Evolutionary conservation across 1,284 basidiomycete species (phyloP).

Genomic region (Rhodotorula sp.): DNA sequence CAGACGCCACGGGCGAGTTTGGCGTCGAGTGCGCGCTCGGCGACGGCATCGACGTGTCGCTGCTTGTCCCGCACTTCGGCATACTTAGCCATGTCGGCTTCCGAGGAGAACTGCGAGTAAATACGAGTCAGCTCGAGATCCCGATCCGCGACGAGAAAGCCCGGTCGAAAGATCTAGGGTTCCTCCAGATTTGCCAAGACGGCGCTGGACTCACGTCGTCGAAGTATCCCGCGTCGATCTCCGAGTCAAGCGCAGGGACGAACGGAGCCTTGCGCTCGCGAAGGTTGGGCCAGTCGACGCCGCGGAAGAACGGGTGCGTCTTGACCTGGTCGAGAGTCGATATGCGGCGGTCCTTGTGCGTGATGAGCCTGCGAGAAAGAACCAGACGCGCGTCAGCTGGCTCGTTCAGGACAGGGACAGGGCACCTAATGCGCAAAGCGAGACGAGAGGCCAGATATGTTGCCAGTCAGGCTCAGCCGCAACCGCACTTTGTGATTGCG

Average conservation of each 20-base stretch:
- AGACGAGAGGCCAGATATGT: no score
- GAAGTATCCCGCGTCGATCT: conserved; percentile 96
- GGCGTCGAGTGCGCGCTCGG: conserved; percentile 70
- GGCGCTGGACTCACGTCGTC: conserved; percentile 80
- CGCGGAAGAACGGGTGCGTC: conserved; percentile 79
- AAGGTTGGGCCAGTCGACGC: conserved; percentile 71
- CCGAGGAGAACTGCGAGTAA: conserved; percentile 49
- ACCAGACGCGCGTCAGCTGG: no score
- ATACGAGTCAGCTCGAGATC: neutral
- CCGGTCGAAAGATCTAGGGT: neutral
- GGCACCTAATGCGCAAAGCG: no score
- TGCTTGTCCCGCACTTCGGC: conserved; percentile 96
- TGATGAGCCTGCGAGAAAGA: conserved; percentile 68
- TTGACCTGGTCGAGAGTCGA: conserved; percentile 70
- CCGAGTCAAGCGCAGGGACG: conserved; percentile 90
- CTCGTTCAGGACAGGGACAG: no score
- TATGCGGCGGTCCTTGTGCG: conserved; percentile 75
- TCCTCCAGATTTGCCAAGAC: neutral
- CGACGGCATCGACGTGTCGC: conserved; percentile 83
- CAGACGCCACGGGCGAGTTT: conserved; percentile 73
- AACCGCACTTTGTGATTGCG: conserved; percentile 75
- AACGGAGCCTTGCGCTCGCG: conserved; percentile 83
- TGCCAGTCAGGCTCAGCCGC: no score
- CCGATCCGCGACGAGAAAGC: neutral
- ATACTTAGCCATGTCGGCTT: conserved; percentile 88